These are phyloP conservation scores for Thalia dealbata DNA, from an alignment of 176 grass and related monocot species.

Conservation along the genomic window DNA sequence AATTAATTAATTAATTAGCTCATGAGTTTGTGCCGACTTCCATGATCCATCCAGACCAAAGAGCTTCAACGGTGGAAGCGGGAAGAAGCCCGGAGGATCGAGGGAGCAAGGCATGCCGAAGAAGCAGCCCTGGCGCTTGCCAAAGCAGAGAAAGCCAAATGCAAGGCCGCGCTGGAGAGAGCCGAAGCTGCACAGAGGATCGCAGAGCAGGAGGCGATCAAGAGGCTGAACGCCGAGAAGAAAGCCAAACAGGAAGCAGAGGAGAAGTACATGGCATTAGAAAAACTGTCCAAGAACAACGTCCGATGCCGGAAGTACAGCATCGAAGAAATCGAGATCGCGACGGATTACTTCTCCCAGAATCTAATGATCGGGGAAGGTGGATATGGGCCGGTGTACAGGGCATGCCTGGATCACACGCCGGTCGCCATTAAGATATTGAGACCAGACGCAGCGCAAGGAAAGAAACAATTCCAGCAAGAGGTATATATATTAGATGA, in stretches of 20 bases:
- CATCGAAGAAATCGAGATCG: constrained; percentile 77
- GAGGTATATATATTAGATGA: constrained; percentile 51
- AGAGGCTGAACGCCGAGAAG: constrained; percentile 63
- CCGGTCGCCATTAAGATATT: constrained; percentile 87
- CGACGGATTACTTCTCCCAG: constrained; percentile 73
- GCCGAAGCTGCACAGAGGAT: constrained; percentile 67
- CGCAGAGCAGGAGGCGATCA: constrained; percentile 67
- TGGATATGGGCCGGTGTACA: constrained; percentile 88
- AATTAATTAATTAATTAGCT: neutral
- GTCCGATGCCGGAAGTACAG: constrained; percentile 65
- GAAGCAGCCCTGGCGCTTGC: constrained; percentile 51
- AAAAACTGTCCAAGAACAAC: constrained; percentile 49
- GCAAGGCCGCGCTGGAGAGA: constrained; percentile 60
- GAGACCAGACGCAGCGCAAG: constrained; percentile 65
- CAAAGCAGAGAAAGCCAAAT: constrained; percentile 78
- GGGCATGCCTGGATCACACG: constrained; percentile 71
- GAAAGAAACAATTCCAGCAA: constrained; percentile 89
- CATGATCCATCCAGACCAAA: constrained; percentile 27
- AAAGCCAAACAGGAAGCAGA: constrained; percentile 66
- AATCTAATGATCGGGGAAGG: constrained; percentile 85
- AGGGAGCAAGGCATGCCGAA: constrained; percentile 54
- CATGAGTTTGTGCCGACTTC: no score
- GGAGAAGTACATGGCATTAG: constrained; percentile 63
- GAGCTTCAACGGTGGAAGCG: constrained; percentile 61
- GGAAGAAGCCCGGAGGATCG: constrained; percentile 55